Evolutionary conservation across 331 rosid species (phyloP).

Genomic region (Dryas integrifolia): DNA sequence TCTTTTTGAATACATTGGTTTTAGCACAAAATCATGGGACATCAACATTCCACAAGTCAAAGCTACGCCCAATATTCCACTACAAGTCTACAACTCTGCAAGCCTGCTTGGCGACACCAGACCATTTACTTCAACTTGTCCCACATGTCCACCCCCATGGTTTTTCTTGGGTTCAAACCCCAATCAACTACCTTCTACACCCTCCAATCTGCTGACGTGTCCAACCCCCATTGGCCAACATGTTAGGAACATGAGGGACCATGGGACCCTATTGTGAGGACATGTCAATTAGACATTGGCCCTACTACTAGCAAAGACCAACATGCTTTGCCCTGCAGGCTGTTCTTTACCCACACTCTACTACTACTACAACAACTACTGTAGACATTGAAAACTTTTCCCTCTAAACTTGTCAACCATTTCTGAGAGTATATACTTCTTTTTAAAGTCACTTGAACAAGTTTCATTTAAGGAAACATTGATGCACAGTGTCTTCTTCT

Average conservation of each 20-base stretch:
- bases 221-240: background rate
- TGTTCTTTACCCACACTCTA: background rate
- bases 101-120: background rate
- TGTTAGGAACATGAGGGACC: background rate
- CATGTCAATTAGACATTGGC: background rate
- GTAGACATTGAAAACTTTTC: background rate
- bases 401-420: background rate
- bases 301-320: background rate
- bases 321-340: background rate
- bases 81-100: background rate
- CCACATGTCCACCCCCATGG: background rate
- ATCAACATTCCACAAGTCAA: background rate
- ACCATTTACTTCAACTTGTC: constrained; percentile 3
- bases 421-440: background rate
- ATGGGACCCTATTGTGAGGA: background rate
- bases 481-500: background rate
- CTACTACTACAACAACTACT: background rate
- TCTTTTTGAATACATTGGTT: too few species aligned
- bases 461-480: constrained; percentile 24
- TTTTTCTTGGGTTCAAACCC: background rate
- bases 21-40: background rate
- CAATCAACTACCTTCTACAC: background rate
- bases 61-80: too few species aligned
- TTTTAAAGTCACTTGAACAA: background rate
- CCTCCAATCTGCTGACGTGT: background rate